Percentiles rank a stretch among this genome's conserved stretches.
Conservation (phyloP, 2,329 filamentous ascomycete genomes). For the Fusarium bactridioides region DNA sequence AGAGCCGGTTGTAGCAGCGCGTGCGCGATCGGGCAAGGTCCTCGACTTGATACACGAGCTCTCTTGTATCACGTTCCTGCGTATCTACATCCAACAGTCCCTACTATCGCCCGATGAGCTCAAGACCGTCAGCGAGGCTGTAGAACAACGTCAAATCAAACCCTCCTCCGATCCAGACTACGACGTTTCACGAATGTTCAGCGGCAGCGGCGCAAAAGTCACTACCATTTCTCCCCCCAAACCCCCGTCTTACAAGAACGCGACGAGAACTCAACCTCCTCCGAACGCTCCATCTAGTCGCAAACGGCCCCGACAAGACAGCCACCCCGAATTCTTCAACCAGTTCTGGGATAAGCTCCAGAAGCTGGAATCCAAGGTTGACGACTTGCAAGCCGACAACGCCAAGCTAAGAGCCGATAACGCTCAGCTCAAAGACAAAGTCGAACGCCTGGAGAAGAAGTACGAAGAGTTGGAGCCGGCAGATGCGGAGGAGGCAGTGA, state of each 20-base stretch:
- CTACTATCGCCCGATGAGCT: background rate
- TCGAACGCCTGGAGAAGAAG: background rate
- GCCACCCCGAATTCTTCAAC: background rate
- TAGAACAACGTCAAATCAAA: background rate
- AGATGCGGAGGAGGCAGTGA: background rate
- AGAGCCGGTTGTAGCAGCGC: constrained; percentile 1
- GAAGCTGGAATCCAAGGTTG: constrained; percentile 10
- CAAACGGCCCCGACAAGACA: constrained; percentile 13
- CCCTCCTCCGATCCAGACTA: background rate
- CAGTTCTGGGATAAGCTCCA: constrained; percentile 12
- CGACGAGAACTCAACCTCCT: background rate
- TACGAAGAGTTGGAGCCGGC: background rate
- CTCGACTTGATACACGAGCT: background rate
- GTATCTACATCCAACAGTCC: background rate
- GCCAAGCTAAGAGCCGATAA: background rate
- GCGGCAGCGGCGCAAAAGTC: background rate
- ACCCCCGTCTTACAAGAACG: constrained; percentile 1
- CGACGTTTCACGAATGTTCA: constrained; percentile 2
- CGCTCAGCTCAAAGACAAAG: background rate
- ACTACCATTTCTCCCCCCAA: background rate
- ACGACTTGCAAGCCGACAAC: constrained; percentile 1
- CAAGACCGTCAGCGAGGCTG: background rate
- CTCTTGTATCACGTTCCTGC: background rate
- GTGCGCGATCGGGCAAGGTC: constrained; percentile 3
- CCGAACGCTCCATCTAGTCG: background rate